These are phyloP conservation scores for Endocalyx cinctus DNA, from an alignment of 2,329 filamentous ascomycete species.

Conservation along the genomic window DNA sequence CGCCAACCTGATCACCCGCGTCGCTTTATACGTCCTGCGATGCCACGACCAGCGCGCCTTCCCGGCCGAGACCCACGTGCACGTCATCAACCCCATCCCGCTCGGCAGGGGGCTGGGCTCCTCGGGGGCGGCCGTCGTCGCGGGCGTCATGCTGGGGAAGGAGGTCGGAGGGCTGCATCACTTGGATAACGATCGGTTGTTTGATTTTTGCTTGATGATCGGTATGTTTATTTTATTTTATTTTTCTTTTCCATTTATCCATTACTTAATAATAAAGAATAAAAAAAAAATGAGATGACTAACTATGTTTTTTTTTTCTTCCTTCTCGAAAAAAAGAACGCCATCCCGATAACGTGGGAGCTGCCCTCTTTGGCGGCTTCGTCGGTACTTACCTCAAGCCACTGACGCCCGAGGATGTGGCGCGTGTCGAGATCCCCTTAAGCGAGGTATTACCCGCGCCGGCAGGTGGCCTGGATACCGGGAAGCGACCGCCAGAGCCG, in stretches of 20 bases:
- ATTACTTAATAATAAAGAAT: no score
- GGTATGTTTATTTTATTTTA: constrained; percentile 39
- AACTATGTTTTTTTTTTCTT: constrained; percentile 15
- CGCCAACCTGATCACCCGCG: constrained; percentile 87
- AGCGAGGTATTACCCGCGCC: constrained; percentile 89
- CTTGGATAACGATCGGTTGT: constrained; percentile 73
- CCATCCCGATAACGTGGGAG: constrained; percentile 91
- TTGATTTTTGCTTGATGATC: constrained; percentile 98
- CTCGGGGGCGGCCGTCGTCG: constrained; percentile 91
- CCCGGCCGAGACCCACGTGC: constrained; percentile 80
- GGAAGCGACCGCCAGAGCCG: constrained; percentile 79
- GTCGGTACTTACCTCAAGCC: constrained; percentile 96
- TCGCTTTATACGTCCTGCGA: constrained; percentile 88
- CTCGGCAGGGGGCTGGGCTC: constrained; percentile 90
- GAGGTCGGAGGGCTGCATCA: constrained; percentile 74
- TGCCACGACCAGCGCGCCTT: constrained; percentile 86
- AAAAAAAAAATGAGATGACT: constrained; percentile 1
- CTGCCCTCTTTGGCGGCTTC: constrained; percentile 91
- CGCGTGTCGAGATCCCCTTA: constrained; percentile 87
- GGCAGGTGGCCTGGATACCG: constrained; percentile 87
- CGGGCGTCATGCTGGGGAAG: constrained; percentile 88
- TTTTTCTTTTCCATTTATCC: neutral
- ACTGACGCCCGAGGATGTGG: constrained; percentile 80
- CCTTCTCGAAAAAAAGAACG: no score
- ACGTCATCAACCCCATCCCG: constrained; percentile 94